Base-by-base conservation (phyloP, 2,329 filamentous ascomycete genomes). In the Allantophomopsis lycopodina region DNA sequence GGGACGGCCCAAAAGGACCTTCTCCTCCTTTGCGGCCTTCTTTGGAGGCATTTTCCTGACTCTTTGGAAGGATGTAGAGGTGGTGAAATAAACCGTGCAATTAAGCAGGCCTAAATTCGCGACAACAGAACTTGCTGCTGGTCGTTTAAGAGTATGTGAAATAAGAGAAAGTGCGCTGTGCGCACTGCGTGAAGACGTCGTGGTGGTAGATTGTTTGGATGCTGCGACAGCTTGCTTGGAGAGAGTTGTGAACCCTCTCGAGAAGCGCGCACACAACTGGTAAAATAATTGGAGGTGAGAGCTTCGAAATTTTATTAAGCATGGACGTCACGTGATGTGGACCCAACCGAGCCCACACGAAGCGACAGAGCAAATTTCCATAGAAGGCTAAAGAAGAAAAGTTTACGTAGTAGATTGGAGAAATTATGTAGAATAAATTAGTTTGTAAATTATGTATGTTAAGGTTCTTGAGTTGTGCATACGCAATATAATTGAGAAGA, bases 1-100 rank as follows among this genome's bases (percentile, higher is more conserved):
- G 50, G 91, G 91, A 60, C 91, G 76, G 64, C 91, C 91, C 64
- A 98, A 74, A 53, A 91, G 79, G 64, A 96, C 74, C 79, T 96
- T 96, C 74, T 96, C 84, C 73, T 95, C 83, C 55, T 85, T 78
- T 55, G 78, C 80, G 40, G 66, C 69, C 69, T 96, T 96, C 76
- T 98, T 98, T 62, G 91, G 91, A 66, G 86, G 73, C 91, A 98
- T 98, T 61, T 76, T 87, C 60, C 62, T 70, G 61, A 64, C 69
- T 61, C 50, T 74, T 55, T 69, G 68, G 69, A 77, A 78, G 51
- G 58, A 61, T 55, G 73, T 66, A 57, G 60, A 65, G 60, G 65
- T 61, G 53, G 33, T 34, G 36, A 69, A 50, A 55, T 62, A 52
- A 51, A 55, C 53, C 49, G 53, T 53, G 56, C 51, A 53, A 51